Evolutionary conservation across 345 rosid species (phyloP), one percentile per base, ranked within the genome.

Genomic region (Salix koriyanagi): DNA sequence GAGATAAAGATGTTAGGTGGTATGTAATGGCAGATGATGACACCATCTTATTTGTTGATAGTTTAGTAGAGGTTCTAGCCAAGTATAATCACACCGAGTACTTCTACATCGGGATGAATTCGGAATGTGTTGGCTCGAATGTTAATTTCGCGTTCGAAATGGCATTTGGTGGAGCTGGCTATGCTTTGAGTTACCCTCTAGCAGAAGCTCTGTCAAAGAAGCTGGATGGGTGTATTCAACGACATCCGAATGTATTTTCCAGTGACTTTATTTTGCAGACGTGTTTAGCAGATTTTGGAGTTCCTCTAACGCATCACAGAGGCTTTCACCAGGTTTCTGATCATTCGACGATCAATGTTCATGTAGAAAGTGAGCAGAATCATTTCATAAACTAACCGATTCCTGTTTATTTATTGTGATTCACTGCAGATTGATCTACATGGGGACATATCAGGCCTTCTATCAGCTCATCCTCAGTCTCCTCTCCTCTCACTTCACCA

Each of bases 111-210:
- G 92, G 97, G 18, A 75, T 75, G 50, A 79, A 28, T 36, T 89
- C 91, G 2, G 94, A 90, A 74, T 66, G 84, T 7, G 30, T 86
- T 6, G 58, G 37, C 42, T 79, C 87, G 5, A 90, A 89, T 60
- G 60, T 23, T 26, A 68, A n/a, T 21, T 76, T 87, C 56, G 74
- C 87, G 2, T 91, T 90, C 25, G 84, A 85, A 2, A 90, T 91
- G 97, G 94, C 80, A 2, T 90, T 65, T 58, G 97, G 92, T 23
- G 97, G 97, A 78, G 91, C 79, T 62, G 94, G 97, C 16, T 87
- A 84, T 77, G 94, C 90, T 72, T 58, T 90, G 79, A 92, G 97
- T 65, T 91, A 86, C 66, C 72, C 91, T 3, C 46, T 89, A 15
- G 89, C 82, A 21, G 81, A 85, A 72, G 77, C 77, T 21, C 67